Percentiles rank a stretch among this genome's conserved stretches.
phyloP scores from a whole-genome alignment of 1,284 basidiomycete genomes.

The Neonothopanus nambi region DNA sequence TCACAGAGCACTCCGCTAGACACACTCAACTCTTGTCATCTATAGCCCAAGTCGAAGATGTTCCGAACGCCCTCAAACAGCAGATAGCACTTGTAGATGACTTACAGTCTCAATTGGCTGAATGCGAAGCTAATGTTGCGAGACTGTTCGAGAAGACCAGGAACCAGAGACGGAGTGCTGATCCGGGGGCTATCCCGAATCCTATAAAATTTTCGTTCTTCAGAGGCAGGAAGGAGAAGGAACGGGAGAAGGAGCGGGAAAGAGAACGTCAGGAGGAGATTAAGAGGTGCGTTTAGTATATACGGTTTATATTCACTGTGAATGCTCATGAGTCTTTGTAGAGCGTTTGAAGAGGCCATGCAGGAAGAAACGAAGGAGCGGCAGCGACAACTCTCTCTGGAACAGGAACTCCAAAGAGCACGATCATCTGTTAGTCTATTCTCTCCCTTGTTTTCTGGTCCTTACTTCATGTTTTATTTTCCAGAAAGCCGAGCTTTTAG shows the following conservation, averaged over 20 bases:
- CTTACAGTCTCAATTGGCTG: slow-evolving; percentile 9
- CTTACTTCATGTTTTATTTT: neutral
- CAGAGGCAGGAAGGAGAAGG: slow-evolving; percentile 9
- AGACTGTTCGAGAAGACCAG: slow-evolving; percentile 11
- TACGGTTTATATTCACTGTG: neutral
- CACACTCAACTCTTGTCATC: slow-evolving; percentile 12
- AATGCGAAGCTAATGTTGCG: slow-evolving; percentile 10
- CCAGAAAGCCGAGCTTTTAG: slow-evolving; percentile 2
- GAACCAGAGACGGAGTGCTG: slow-evolving; percentile 8
- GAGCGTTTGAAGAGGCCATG: slow-evolving; percentile 11
- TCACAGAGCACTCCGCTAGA: slow-evolving; percentile 12
- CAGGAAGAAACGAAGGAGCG: slow-evolving; percentile 12
- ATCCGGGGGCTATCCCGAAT: slow-evolving; percentile 4
- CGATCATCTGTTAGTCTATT: slow-evolving; percentile 6
- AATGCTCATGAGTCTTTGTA: neutral
- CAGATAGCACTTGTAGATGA: slow-evolving; percentile 7
- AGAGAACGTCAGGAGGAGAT: neutral
- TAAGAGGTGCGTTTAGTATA: slow-evolving; percentile 1
- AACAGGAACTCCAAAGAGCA: slow-evolving; percentile 6
- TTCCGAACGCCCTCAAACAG: slow-evolving; percentile 7
- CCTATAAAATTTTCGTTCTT: slow-evolving; percentile 9
- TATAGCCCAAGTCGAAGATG: slow-evolving; percentile 7
- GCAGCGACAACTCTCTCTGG: slow-evolving; percentile 5
- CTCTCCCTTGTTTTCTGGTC: neutral
- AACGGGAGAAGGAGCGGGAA: slow-evolving; percentile 10